A percentile compares a stretch with the other conserved stretches of the same genome.
These are phyloP conservation scores for Andrographis paniculata DNA, from an alignment of 305 asterid genomes.

Conservation along the genomic window DNA sequence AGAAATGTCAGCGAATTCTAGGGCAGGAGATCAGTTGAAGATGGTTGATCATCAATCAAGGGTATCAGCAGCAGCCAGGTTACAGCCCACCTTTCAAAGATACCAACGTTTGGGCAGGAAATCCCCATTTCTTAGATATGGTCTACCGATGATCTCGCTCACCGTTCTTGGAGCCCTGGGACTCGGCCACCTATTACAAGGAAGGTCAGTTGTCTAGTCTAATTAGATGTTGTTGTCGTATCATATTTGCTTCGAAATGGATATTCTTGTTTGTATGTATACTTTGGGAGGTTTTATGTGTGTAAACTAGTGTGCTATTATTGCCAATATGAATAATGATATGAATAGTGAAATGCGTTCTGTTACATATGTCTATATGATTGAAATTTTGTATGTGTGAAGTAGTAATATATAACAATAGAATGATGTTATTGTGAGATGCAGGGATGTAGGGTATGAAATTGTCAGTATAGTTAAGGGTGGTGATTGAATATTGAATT, in stretches of 20 bases:
- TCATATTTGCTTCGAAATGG: too few species aligned
- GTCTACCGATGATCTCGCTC: constrained; percentile 93
- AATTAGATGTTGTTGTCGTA: too few species aligned
- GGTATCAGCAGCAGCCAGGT: constrained; percentile 24
- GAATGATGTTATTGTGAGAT: too few species aligned
- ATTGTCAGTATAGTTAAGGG: background rate
- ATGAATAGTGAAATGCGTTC: too few species aligned
- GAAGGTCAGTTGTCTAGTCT: constrained; percentile 55
- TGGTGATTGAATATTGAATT: background rate
- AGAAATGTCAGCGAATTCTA: constrained; percentile 24
- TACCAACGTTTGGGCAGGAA: constrained; percentile 80
- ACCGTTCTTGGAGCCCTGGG: constrained; percentile 88
- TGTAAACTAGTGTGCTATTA: too few species aligned
- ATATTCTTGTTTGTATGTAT: too few species aligned
- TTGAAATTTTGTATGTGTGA: too few species aligned
- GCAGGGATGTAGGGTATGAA: too few species aligned
- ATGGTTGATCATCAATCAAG: constrained; percentile 28
- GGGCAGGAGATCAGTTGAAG: constrained; percentile 30
- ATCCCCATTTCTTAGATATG: constrained; percentile 79
- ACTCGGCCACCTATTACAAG: constrained; percentile 88
- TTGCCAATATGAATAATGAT: too few species aligned
- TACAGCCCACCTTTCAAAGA: constrained; percentile 33
- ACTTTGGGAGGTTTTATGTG: too few species aligned
- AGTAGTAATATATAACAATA: too few species aligned
- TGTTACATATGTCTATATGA: too few species aligned